Conservation (phyloP, 1,284 basidiomycete species). For the Papiliotrema fonsecae region DNA sequence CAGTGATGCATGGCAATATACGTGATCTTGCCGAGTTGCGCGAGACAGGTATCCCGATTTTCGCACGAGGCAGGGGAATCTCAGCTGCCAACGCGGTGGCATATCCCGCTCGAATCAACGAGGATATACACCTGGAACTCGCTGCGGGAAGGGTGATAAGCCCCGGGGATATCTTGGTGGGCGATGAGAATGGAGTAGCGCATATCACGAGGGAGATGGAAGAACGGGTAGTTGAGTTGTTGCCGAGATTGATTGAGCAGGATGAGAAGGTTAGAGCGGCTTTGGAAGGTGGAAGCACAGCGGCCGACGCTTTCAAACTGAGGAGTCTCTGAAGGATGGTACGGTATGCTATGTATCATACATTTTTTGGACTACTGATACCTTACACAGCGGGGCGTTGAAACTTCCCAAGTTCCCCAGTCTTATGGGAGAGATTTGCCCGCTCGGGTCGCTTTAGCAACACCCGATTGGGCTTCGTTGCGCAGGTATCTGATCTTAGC, state of each 20-base stretch:
- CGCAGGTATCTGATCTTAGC: constrained; percentile 11
- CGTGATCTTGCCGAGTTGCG: constrained; percentile 1
- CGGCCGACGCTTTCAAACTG: constrained; percentile 1
- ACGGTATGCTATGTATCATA: background rate
- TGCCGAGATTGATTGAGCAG: background rate
- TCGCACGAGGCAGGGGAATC: background rate
- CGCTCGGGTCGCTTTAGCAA: constrained; percentile 16
- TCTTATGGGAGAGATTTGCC: constrained; percentile 14
- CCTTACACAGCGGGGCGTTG: no score
- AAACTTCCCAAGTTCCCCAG: background rate
- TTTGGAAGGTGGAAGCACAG: background rate
- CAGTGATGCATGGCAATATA: background rate
- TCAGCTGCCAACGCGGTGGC: background rate
- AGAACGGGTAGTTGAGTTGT: background rate
- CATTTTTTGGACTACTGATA: no score
- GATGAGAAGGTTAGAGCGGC: constrained; percentile 1
- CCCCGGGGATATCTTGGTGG: background rate
- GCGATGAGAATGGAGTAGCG: constrained; percentile 5
- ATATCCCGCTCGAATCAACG: background rate
- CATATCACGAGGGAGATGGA: background rate
- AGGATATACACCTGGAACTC: background rate
- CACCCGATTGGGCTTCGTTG: constrained; percentile 17
- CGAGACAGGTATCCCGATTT: background rate
- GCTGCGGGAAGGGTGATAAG: background rate
- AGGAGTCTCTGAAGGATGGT: background rate